Conservation (phyloP, 164 flowering plant genomes). For the Magnolia changhungtana region DNA sequence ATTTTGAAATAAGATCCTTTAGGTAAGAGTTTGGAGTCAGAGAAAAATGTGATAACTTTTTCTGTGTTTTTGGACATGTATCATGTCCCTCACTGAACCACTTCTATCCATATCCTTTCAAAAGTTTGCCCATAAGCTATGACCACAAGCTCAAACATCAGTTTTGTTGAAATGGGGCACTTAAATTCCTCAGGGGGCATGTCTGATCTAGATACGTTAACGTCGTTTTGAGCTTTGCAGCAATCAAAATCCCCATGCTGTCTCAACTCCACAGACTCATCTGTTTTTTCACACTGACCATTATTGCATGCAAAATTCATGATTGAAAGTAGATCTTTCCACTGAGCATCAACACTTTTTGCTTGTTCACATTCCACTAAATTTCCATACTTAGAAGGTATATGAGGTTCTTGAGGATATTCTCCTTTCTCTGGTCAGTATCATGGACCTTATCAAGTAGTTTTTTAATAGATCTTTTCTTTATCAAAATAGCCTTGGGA, state of each 20-base stretch:
- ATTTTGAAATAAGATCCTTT: too few species aligned
- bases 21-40: too few species aligned
- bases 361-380: conserved; percentile 23
- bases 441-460: conserved; percentile 39
- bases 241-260: conserved; percentile 4
- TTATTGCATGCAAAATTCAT: background rate
- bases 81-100: conserved; percentile 71
- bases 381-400: conserved; percentile 55
- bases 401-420: conserved; percentile 44
- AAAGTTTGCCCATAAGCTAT: conserved; percentile 81
- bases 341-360: conserved; percentile 13
- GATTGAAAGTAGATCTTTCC: conserved; percentile 14
- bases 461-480: conserved; percentile 66
- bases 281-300: background rate
- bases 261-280: conserved; percentile 21
- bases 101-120: conserved; percentile 72
- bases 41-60: too few species aligned
- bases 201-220: conserved; percentile 13
- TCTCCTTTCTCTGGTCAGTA: conserved; percentile 30
- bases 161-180: conserved; percentile 61
- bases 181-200: conserved; percentile 56
- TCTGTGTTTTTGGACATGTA: too few species aligned
- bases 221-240: conserved; percentile 16
- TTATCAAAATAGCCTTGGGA: conserved; percentile 46
- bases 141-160: conserved; percentile 83